These are phyloP conservation scores for Debaryomyces hansenii DNA, from an alignment of 805 yeast genomes.

Conservation along the genomic window DNA sequence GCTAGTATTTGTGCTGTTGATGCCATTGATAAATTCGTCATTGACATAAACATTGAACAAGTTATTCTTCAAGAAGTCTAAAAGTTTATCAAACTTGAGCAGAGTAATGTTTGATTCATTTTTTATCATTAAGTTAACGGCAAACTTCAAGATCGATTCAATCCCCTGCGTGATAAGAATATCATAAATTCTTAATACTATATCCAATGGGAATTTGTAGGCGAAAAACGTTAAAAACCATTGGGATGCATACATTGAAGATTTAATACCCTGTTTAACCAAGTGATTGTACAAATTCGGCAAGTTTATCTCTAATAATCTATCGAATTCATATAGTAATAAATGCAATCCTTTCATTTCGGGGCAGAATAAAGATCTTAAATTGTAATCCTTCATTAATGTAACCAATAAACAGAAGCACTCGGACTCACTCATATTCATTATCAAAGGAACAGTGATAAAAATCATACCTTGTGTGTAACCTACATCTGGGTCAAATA, in stretches of 20 bases:
- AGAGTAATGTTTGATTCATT: constrained; percentile 60
- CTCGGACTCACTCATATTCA: constrained; percentile 81
- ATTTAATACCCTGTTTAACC: constrained; percentile 79
- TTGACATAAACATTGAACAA: constrained; percentile 70
- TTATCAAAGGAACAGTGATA: constrained; percentile 77
- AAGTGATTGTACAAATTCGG: constrained; percentile 78
- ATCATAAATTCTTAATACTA: constrained; percentile 86
- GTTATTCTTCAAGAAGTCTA: constrained; percentile 76
- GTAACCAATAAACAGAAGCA: constrained; percentile 79
- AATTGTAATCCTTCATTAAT: constrained; percentile 81
- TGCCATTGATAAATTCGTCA: constrained; percentile 29
- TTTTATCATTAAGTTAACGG: constrained; percentile 73
- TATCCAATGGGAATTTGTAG: constrained; percentile 87
- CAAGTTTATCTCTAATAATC: constrained; percentile 72
- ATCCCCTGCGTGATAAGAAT: constrained; percentile 87
- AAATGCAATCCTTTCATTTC: constrained; percentile 94
- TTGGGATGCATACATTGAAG: constrained; percentile 96
- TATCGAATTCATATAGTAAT: constrained; percentile 84
- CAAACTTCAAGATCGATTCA: constrained; percentile 82
- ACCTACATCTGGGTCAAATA: constrained; percentile 90
- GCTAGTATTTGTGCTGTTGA: constrained; percentile 3
- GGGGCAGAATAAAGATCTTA: constrained; percentile 75
- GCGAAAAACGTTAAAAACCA: constrained; percentile 97
- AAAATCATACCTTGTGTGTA: constrained; percentile 99
- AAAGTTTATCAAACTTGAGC: constrained; percentile 71